Evolutionary conservation across 495 filamentous ascomycete species (phyloP).

Genomic region (Tuber brumale): DNA sequence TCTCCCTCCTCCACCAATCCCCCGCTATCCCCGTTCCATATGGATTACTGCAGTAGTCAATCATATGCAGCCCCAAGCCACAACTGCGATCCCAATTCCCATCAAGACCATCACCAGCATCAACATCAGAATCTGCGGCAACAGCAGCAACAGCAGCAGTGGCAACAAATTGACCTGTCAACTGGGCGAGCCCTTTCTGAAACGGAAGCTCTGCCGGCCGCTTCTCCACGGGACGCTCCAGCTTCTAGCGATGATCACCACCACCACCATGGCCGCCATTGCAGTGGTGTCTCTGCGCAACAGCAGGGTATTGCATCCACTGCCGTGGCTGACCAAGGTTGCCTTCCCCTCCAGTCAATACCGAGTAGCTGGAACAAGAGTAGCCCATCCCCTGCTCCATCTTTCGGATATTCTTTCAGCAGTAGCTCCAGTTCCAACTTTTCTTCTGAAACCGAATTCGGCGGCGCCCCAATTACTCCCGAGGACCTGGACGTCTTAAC

Average conservation of each 20-base stretch:
- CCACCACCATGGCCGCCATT: not conserved
- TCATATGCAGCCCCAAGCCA: slow-evolving; percentile 35
- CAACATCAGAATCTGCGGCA: slow-evolving; percentile 9
- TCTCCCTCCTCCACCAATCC: slow-evolving; percentile 19
- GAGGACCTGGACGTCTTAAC: slow-evolving; percentile 19
- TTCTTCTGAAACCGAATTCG: slow-evolving; percentile 31
- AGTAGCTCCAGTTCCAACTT: slow-evolving; percentile 26
- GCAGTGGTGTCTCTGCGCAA: slow-evolving; percentile 27
- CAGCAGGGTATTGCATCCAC: slow-evolving; percentile 37
- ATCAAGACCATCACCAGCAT: slow-evolving; percentile 23
- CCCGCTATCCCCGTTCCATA: slow-evolving; percentile 13
- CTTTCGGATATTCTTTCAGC: slow-evolving; percentile 20
- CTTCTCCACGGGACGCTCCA: slow-evolving; percentile 27
- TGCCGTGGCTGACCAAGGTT: slow-evolving; percentile 35
- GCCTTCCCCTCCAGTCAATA: slow-evolving; percentile 28
- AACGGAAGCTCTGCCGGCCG: slow-evolving; percentile 3
- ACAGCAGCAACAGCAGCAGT: slow-evolving; percentile 24
- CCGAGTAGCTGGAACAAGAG: slow-evolving; percentile 34
- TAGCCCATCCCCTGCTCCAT: slow-evolving; percentile 23
- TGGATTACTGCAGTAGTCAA: slow-evolving; percentile 25
- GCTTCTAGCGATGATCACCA: slow-evolving; percentile 32
- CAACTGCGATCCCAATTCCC: slow-evolving; percentile 34
- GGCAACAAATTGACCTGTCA: slow-evolving; percentile 38
- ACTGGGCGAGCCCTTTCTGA: slow-evolving; percentile 11
- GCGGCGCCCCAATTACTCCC: slow-evolving; percentile 29